phyloP scores from a whole-genome alignment of 495 filamentous ascomycete species.

The Penicillium diatomitis region DNA sequence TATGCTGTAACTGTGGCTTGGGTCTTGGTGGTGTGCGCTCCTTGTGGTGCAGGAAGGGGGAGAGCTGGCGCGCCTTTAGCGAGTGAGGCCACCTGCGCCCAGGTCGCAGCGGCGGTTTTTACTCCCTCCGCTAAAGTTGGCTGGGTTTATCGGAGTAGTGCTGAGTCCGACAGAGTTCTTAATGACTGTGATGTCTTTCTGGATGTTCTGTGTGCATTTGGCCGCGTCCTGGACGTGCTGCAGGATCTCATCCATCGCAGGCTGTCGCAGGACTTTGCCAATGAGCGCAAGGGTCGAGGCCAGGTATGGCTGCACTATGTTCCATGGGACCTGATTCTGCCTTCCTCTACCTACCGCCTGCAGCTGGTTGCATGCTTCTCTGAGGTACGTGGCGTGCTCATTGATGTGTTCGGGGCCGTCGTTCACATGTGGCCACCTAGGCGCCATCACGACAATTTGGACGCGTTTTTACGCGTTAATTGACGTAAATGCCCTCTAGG shows the following conservation, averaged over 20 bases:
- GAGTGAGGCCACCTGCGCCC: background rate
- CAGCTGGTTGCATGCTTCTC: background rate
- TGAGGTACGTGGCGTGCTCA: background rate
- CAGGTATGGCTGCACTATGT: background rate
- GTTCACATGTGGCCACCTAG: background rate
- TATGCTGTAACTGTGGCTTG: background rate
- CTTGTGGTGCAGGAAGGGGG: background rate
- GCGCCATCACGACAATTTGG: no score
- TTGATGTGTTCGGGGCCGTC: background rate
- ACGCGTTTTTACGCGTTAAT: no score
- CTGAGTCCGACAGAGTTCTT: conserved; percentile 2
- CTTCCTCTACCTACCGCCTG: background rate
- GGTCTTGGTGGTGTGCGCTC: background rate
- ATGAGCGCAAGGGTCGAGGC: conserved; percentile 1
- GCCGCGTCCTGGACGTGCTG: conserved; percentile 1
- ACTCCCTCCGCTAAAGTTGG: background rate
- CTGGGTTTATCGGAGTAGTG: background rate
- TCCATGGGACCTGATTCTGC: background rate
- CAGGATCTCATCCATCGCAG: background rate
- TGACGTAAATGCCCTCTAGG: background rate
- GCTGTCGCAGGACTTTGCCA: background rate
- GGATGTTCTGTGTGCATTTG: conserved; percentile 1
- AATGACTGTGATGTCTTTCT: background rate
- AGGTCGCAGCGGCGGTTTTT: background rate
- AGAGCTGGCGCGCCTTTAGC: background rate